Base-by-base conservation (phyloP, 192 early-diverging fungal species). In the Lobulomyces angularis region DNA sequence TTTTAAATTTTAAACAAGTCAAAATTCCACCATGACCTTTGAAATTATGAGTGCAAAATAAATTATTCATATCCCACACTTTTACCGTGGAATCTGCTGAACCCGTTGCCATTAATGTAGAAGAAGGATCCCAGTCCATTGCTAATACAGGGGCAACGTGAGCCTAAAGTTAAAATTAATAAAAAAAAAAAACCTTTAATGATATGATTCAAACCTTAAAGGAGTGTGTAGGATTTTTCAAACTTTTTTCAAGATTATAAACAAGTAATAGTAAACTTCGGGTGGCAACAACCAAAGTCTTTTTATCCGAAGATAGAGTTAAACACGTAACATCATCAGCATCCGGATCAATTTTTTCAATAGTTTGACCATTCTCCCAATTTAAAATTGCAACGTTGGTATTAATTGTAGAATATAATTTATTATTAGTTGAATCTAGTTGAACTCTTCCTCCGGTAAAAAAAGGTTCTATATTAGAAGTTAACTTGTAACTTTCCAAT, bases 31-130 rank as follows among this genome's bases (percentile, higher is more conserved):
- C 65, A 39, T 99, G 95, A 35, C 92, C 92, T 39, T 77, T 77
- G 51, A 99, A 86, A 54, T 86, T 87, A 55, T 98, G 95, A 41
- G 95, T 96, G 51, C 84, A 88, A 62, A 72, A 89, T 16, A 87
- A 90, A 36, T 76, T 67, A 38, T 81, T 83, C 45, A 90, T 83
- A 58, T 99, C 90, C 92, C 92, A 99, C 7, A 96, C 84, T 42
- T 85, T 87, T 35, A 99, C 79, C 8, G 84, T 88, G 44, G 77
- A 80, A 58, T 99, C 95, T 1, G 95, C 90, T 9, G 86, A 89
- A 27, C 92, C 95, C 1, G 90, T 95, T 7, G 95, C 95, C 5
- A 96, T 86, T 19, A 98, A 54, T 0, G 90, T 88, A 0, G 90
- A 91, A 0, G 89, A 80, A 8, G 58, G 47, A 55, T 95, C 91